Conservation (phyloP, 169 alveolate species). For the Amoebophrya sp. region DNA sequence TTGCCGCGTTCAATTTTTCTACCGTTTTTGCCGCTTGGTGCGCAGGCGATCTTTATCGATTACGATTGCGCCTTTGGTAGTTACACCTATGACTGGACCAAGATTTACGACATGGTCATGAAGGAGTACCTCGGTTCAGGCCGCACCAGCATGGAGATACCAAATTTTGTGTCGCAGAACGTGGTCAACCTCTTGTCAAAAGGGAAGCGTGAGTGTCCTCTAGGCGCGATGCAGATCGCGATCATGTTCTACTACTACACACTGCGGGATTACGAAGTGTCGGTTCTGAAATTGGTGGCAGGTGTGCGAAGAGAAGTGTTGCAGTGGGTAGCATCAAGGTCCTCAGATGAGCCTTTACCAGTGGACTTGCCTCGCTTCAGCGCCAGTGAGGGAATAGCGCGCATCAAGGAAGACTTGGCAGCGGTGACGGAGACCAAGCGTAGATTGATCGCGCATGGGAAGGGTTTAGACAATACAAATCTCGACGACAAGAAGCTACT, state of each 20-base stretch:
- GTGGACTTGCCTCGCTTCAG: too few species aligned
- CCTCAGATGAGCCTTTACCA: too few species aligned
- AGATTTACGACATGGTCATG: neutral
- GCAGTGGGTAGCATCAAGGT: too few species aligned
- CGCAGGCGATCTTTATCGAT: neutral
- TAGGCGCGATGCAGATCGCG: conserved; percentile 27
- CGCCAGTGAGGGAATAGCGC: too few species aligned
- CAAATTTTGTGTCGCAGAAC: neutral
- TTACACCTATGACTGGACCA: conserved; percentile 5
- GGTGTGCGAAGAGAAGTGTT: neutral
- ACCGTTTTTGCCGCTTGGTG: neutral
- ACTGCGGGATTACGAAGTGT: neutral
- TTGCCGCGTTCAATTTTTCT: too few species aligned
- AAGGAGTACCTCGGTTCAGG: neutral
- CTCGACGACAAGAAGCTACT: too few species aligned
- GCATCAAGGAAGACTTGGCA: too few species aligned
- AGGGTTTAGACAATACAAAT: too few species aligned
- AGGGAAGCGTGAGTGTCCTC: conserved; percentile 14
- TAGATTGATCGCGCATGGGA: too few species aligned
- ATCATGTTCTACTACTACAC: conserved; percentile 21
- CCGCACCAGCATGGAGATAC: neutral
- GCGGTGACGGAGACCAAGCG: too few species aligned
- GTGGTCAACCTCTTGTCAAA: neutral
- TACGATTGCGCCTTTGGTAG: neutral
- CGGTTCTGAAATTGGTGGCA: neutral